Base-by-base conservation (phyloP, 1,139 yeast genomes). In the Meyerozyma carpophila region DNA sequence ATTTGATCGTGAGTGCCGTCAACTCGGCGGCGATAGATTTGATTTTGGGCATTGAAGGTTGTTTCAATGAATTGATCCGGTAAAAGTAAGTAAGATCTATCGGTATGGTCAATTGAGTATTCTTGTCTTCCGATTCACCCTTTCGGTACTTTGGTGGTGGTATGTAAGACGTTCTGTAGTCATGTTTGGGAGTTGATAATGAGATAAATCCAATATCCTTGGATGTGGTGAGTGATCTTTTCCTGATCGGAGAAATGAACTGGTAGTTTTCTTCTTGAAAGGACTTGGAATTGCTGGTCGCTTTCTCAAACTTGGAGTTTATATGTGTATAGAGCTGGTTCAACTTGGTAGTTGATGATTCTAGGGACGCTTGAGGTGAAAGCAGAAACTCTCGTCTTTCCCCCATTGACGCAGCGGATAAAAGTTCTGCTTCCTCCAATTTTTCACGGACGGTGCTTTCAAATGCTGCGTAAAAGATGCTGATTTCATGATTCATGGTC, bases 381-480 rank as follows among this genome's bases (percentile, higher is more conserved):
- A 16, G 38, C 14, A 18, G 37, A 9, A 21, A 11, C 16, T 18
- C 26, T 10, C 37, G 26, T 10, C 25, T 48, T 24, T 43, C 40
- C 32, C 36, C 43, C 5, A 26, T 31, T 20, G 39, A 25, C 3
- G 47, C 39, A 13, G 39, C 43, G 10, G 55, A 44, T 25, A 58
- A 47, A 3, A 51, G 53, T 13, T 54, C 47, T 2, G 75, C 74
- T 21, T 59, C 53, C 14, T 59, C 65, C 5, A 72, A 56, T 41
- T 68, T 66, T 9, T 53, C 60, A 36, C 54, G 54, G 1, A 71
- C 58, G 4, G 67, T 56, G 42, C 64, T 65, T 8, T 61, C 57
- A 48, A 73, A 68, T 16, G 76, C 77, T 36, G 58, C 56, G 49
- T 64, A 71, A 48, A 61, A 69, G n/a, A 61, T 46, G 40, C 49